phyloP scores from a whole-genome alignment of 139 green algal species.

The Chlamydomonas applanata region DNA sequence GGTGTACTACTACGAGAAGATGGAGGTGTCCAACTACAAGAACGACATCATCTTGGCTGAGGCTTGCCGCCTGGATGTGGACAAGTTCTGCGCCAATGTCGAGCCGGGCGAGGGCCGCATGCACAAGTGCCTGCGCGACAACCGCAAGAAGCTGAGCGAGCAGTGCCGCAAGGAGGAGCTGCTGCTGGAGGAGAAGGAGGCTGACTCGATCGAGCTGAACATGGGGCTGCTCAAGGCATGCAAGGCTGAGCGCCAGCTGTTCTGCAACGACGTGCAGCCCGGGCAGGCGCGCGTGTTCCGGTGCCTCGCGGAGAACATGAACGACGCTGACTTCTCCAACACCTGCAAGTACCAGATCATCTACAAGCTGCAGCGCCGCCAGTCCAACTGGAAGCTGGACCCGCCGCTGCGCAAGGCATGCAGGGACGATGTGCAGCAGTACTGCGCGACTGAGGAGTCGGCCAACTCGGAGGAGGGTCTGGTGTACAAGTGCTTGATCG shows the following conservation, averaged over 20 bases:
- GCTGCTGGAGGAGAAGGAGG: slow-evolving; percentile 59
- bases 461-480: slow-evolving; percentile 35
- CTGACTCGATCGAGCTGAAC: slow-evolving; percentile 60
- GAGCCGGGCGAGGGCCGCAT: slow-evolving; percentile 62
- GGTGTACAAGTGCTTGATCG: slow-evolving; percentile 74
- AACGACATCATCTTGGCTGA: slow-evolving; percentile 72
- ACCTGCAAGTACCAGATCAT: slow-evolving; percentile 63
- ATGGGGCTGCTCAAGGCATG: slow-evolving; percentile 50
- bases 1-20: slow-evolving; percentile 80
- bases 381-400: slow-evolving; percentile 75
- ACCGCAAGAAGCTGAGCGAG: slow-evolving; percentile 60
- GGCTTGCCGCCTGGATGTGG: slow-evolving; percentile 67
- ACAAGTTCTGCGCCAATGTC: slow-evolving; percentile 67
- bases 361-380: slow-evolving; percentile 55
- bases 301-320: slow-evolving; percentile 77
- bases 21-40: slow-evolving; percentile 67
- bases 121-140: slow-evolving; percentile 74
- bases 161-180: slow-evolving; percentile 78
- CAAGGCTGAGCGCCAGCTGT: slow-evolving; percentile 61
- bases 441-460: slow-evolving; percentile 58
- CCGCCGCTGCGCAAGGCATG: slow-evolving; percentile 63
- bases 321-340: slow-evolving; percentile 64
- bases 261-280: slow-evolving; percentile 62
- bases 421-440: slow-evolving; percentile 44
- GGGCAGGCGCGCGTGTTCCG: slow-evolving; percentile 60